These are phyloP conservation scores for Pseudohyphozyma bogoriensis DNA, from an alignment of 768 basidiomycete species.

Conservation along the genomic window DNA sequence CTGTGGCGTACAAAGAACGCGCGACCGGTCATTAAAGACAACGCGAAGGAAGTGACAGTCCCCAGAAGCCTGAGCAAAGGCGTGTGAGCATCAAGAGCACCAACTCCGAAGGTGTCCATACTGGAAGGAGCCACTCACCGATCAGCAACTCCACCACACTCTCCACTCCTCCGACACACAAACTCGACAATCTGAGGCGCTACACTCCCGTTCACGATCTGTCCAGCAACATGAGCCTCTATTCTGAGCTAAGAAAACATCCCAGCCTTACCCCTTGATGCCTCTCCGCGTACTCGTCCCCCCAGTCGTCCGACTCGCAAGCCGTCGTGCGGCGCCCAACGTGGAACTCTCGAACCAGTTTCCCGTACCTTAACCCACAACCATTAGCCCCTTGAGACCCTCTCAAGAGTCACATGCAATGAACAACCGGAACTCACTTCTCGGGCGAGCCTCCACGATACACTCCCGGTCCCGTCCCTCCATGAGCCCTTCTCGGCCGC, in stretches of 20 bases:
- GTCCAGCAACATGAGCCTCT: not conserved
- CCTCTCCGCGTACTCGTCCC: slow-evolving; percentile 10
- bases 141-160: slow-evolving; percentile 22
- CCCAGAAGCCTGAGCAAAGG: slow-evolving; percentile 5
- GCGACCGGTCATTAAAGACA: slow-evolving; percentile 12
- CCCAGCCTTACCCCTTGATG: not conserved
- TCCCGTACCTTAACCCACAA: slow-evolving; percentile 20
- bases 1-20: slow-evolving; percentile 19
- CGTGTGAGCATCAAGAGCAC: not conserved
- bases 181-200: slow-evolving; percentile 13
- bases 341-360: slow-evolving; percentile 17
- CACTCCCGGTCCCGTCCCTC: too few relatives aligned
- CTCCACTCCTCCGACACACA: not conserved
- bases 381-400: too few relatives aligned
- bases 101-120: not conserved
- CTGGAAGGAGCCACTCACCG: not conserved
- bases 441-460: too few relatives aligned
- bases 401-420: too few relatives aligned
- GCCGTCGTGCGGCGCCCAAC: slow-evolving; percentile 3
- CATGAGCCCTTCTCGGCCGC: too few relatives aligned
- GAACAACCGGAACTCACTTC: too few relatives aligned
- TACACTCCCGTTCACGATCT: slow-evolving; percentile 4
- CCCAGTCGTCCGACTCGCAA: slow-evolving; percentile 21
- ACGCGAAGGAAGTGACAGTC: slow-evolving; percentile 1
- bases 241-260: not conserved